Conservation (phyloP, 176 grass and related monocot genomes). For the Ensete glaucum region DNA sequence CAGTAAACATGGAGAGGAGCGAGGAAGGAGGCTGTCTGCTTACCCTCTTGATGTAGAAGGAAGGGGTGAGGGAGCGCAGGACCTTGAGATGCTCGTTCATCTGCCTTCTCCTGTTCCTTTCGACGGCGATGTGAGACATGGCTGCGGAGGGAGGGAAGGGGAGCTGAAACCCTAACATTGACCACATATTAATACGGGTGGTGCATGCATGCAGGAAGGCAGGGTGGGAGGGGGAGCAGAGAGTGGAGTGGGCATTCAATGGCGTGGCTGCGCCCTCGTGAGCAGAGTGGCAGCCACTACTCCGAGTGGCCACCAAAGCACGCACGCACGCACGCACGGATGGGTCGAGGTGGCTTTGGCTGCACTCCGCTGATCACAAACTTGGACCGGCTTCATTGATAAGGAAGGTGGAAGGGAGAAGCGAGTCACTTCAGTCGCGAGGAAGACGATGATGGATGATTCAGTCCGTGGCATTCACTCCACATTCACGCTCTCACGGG, state of each 20-base stretch:
- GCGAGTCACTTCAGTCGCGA: not conserved
- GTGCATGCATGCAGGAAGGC: too few species aligned
- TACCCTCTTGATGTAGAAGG: conserved; percentile 85
- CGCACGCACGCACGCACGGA: too few species aligned
- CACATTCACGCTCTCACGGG: conserved; percentile 8
- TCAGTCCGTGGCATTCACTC: not conserved
- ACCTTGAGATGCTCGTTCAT: conserved; percentile 98
- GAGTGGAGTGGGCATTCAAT: conserved; percentile 17
- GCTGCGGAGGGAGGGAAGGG: not conserved
- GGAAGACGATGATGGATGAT: not conserved
- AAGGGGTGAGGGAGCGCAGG: conserved; percentile 68
- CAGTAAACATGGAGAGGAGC: too few species aligned
- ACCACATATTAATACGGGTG: too few species aligned
- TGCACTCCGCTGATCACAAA: not conserved
- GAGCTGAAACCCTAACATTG: not conserved
- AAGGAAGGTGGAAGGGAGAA: not conserved
- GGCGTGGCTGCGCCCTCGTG: conserved; percentile 34
- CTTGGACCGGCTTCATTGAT: not conserved
- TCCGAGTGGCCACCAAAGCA: not conserved
- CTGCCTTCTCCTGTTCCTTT: conserved; percentile 83
- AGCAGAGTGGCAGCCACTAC: not conserved
- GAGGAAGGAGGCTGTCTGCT: not conserved
- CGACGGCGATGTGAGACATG: conserved; percentile 95
- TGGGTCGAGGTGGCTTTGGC: not conserved
- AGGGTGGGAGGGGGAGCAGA: too few species aligned